Conservation (phyloP, 208 protist species). For the Pavlovales sp. region DNA sequence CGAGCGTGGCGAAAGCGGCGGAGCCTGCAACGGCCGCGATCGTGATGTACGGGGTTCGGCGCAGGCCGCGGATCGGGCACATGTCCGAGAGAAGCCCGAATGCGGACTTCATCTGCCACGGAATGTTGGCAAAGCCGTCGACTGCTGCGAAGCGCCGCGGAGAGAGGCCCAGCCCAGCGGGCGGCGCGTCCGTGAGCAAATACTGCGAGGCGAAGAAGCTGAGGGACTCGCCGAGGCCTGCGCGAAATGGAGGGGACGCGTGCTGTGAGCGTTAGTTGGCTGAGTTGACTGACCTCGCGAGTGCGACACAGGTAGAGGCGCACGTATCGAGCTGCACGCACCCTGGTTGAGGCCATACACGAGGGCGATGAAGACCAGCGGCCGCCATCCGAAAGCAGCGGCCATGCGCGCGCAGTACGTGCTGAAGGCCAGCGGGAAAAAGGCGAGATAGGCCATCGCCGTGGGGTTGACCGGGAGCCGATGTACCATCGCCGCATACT, state of each 20-base stretch:
- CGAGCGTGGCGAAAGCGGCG: not conserved
- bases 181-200: not conserved
- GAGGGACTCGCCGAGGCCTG: not conserved
- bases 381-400: conserved; percentile 5
- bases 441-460: not conserved
- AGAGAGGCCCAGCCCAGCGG: not conserved
- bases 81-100: conserved; percentile 2
- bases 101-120: conserved; percentile 17
- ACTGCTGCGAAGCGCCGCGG: not conserved
- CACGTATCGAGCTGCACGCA: not conserved
- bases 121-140: not conserved
- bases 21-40: not conserved
- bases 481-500: not conserved
- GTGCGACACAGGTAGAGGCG: too few species aligned
- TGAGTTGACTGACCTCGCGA: too few species aligned
- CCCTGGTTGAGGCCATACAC: conserved; percentile 16
- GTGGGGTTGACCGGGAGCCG: not conserved
- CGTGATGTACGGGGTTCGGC: not conserved
- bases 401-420: not conserved
- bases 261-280: too few species aligned
- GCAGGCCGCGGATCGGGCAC: not conserved
- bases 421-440: not conserved
- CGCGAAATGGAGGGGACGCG: too few species aligned
- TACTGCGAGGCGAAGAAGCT: not conserved
- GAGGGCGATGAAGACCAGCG: not conserved